Evolutionary conservation across 768 basidiomycete genomes (phyloP).

Genomic region (Termitomyces sp.): DNA sequence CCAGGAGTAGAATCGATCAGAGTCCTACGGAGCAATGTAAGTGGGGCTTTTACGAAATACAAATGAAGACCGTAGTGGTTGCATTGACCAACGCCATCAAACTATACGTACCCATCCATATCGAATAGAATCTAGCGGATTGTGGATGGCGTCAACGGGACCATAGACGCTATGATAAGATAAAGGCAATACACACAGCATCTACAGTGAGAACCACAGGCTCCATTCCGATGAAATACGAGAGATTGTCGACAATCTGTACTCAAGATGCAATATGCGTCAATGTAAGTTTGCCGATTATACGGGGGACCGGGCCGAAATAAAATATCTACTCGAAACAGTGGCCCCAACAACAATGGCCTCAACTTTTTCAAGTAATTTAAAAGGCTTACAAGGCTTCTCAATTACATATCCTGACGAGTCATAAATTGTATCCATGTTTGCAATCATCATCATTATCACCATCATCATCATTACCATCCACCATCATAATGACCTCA

Average conservation of each 20-base stretch:
- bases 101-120: conserved; percentile 56
- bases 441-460: no score
- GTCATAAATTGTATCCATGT: no score
- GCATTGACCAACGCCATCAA: background rate
- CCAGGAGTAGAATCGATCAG: conserved; percentile 84
- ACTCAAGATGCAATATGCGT: background rate
- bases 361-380: no score
- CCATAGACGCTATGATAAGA: background rate
- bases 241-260: background rate
- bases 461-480: no score
- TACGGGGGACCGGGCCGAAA: background rate
- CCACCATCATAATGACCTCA: no score
- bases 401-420: no score
- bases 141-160: conserved; percentile 5
- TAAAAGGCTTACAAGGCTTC: no score
- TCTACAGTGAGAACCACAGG: conserved; percentile 39
- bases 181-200: conserved; percentile 40
- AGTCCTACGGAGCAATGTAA: conserved; percentile 39
- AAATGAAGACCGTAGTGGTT: background rate
- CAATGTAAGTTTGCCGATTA: no score
- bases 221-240: conserved; percentile 25
- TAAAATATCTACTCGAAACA: no score
- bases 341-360: no score
- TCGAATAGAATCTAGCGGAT: conserved; percentile 57
- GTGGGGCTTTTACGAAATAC: background rate